Conservation (phyloP, 2,329 filamentous ascomycete species). For the Pseudogymnoascus sp. region DNA sequence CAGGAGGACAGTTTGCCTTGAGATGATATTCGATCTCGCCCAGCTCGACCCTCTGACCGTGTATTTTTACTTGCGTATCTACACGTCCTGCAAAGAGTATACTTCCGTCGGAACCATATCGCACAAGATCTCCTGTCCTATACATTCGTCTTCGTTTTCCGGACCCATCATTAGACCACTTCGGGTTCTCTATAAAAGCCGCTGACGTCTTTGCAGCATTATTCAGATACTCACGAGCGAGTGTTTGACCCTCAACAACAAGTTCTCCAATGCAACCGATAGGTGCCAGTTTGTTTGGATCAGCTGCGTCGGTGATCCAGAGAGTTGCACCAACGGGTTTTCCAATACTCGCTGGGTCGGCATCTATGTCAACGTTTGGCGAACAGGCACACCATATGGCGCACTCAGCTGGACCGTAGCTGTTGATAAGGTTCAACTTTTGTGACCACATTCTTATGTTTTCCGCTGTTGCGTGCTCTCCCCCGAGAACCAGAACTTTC, state of each 20-base stretch:
- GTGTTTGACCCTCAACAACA: conserved; percentile 39
- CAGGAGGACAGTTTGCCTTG: neutral
- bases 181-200: conserved; percentile 40
- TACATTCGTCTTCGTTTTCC: conserved; percentile 36
- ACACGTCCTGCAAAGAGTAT: conserved; percentile 52
- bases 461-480: conserved; percentile 71
- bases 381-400: conserved; percentile 42
- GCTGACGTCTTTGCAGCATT: conserved; percentile 48
- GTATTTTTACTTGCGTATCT: conserved; percentile 54
- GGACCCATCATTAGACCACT: conserved; percentile 9
- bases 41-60: conserved; percentile 19
- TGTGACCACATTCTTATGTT: conserved; percentile 33
- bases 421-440: conserved; percentile 32
- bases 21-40: conserved; percentile 16
- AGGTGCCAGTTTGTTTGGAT: neutral
- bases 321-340: neutral
- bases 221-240: conserved; percentile 52
- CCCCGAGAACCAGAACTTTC: conserved; percentile 69
- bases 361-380: conserved; percentile 13
- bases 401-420: conserved; percentile 81
- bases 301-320: conserved; percentile 30
- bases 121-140: conserved; percentile 53
- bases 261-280: conserved; percentile 3
- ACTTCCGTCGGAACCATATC: conserved; percentile 41
- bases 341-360: neutral